Evolutionary conservation across 192 early-diverging fungal genomes (phyloP).

Genomic region (Jimgerdemannia lactiflua): DNA sequence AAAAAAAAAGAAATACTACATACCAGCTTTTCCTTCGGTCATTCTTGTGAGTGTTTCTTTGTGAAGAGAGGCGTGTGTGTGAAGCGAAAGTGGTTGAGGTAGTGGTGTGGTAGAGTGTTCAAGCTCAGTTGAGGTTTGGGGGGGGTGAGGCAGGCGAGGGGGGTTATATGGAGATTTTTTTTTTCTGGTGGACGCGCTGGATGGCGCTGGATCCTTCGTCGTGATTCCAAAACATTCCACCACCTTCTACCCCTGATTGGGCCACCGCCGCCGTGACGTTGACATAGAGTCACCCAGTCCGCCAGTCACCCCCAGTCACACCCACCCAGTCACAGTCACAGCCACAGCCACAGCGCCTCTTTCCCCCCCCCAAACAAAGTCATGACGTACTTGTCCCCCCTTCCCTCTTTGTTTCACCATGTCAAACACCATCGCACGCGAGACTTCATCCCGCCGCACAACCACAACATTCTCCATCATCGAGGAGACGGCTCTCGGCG

Average conservation of each 20-base stretch:
- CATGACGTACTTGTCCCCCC: too few species aligned
- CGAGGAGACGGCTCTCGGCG: not conserved
- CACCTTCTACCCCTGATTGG: not conserved
- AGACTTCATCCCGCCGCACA: not conserved
- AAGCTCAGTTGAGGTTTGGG: not conserved
- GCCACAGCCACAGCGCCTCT: too few species aligned
- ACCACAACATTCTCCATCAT: not conserved
- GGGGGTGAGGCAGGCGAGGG: too few species aligned
- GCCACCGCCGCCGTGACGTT: not conserved
- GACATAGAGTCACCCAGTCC: not conserved
- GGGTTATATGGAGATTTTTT: too few species aligned
- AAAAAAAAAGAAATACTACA: not conserved
- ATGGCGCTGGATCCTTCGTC: not conserved
- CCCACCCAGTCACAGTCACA: too few species aligned
- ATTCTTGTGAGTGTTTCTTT: not conserved
- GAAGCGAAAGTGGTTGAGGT: not conserved
- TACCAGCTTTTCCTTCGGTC: not conserved
- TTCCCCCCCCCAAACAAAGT: too few species aligned
- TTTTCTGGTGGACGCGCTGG: too few species aligned
- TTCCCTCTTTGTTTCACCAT: not conserved
- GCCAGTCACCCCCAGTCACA: too few species aligned
- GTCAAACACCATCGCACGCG: not conserved
- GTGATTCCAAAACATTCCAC: not conserved
- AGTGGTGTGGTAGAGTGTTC: not conserved
- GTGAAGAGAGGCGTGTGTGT: not conserved